These are phyloP conservation scores for Scutellaria baicalensis DNA, from an alignment of 257 asterid genomes.

Conservation along the genomic window DNA sequence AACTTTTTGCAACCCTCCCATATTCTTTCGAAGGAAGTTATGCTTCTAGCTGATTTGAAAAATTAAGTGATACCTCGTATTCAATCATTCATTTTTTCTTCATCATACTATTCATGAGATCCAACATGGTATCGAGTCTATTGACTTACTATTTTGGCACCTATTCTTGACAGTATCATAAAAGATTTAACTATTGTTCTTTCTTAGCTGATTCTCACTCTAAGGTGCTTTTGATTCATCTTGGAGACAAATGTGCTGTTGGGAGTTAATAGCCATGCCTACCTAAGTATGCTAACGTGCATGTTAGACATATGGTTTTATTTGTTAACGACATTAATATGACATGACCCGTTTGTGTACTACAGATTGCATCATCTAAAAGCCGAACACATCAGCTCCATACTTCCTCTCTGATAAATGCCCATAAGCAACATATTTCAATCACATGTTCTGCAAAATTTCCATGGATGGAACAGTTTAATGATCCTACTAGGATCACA, in stretches of 20 bases:
- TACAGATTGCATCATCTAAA: slow-evolving; percentile 29
- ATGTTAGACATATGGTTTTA: background rate
- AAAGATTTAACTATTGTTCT: background rate
- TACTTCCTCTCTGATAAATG: slow-evolving; percentile 3
- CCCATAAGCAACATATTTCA: slow-evolving; percentile 18
- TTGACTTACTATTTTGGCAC: background rate
- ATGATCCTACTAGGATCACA: slow-evolving; percentile 28
- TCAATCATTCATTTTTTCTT: background rate
- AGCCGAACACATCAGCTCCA: slow-evolving; percentile 10
- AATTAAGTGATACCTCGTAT: background rate
- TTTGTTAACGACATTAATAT: background rate
- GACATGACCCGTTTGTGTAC: background rate
- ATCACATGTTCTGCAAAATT: slow-evolving; percentile 25
- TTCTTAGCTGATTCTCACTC: background rate
- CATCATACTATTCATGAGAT: background rate
- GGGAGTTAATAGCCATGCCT: background rate
- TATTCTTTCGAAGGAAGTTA: background rate
- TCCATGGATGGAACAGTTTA: slow-evolving; percentile 25
- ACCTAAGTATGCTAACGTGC: background rate
- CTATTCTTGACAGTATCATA: background rate
- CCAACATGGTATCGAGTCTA: background rate
- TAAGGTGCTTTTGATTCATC: background rate
- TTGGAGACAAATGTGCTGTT: background rate
- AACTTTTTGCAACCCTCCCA: background rate
- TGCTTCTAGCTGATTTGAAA: background rate